Base-by-base conservation (phyloP, 75 land plant species). In the Picea glauca region DNA sequence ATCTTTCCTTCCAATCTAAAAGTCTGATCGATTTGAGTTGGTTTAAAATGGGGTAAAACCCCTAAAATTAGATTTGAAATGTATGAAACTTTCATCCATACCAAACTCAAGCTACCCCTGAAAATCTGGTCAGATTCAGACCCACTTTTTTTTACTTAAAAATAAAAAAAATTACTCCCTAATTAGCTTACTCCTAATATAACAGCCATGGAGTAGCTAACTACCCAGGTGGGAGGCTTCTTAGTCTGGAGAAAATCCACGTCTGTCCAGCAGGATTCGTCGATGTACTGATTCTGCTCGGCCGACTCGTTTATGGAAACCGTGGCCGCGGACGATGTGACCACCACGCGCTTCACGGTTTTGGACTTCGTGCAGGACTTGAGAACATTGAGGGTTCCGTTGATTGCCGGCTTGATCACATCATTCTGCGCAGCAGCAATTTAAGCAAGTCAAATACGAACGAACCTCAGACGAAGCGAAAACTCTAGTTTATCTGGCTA, bases 201-300 rank as follows among this genome's bases (percentile, higher is more conserved):
- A 26, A 26, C 26, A 26, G 26, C 26, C 26, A 26, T 26, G 26
- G 26, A 26, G 11, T 50, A 50, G 11, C 18, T 12, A 61, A 13
- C 60, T 84, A 91, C 92, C 88, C 90, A 88, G 50, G 84, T 82
- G 0, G 85, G 86, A 11, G 88, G 89, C 79, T 90, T 88, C 30
- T 62, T 72, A 0, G 90, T 59, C 38, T 50, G 26, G 60, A 92
- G 81, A 75, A 86, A 90, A 56, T 88, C 91, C 58, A 81, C 72
- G 73, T 94, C 90, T 18, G 88, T 86, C 95, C 95, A 94, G 62
- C 64, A 62, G 26, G 81, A 67, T 78, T 94, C 96, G 35, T 86
- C 84, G 65, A 90, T 56, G 32, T 90, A 83, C 61, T 70, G 70
- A 18, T 81, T 85, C 13, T 85, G 82, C 23, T 79, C 87, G 64